These are phyloP conservation scores for Cynanchum wilfordii DNA, from an alignment of 257 asterid genomes.

Conservation along the genomic window DNA sequence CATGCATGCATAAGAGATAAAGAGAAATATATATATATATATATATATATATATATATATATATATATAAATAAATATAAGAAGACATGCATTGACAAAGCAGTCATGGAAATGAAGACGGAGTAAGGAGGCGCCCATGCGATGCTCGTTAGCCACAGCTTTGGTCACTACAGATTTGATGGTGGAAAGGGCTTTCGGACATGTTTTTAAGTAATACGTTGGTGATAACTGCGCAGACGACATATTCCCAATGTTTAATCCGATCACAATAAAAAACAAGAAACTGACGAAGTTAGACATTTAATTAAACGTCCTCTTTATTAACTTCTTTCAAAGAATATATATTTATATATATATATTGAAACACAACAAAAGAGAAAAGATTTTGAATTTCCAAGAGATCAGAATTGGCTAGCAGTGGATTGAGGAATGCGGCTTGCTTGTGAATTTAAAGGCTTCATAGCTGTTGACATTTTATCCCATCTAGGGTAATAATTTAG, in stretches of 20 bases:
- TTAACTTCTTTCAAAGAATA: no score
- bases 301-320: no score
- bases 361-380: not conserved
- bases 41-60: no score
- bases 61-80: no score
- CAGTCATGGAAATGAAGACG: slow-evolving; percentile 77
- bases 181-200: slow-evolving; percentile 48
- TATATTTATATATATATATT: no score
- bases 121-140: slow-evolving; percentile 63
- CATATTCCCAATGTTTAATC: not conserved
- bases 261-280: slow-evolving; percentile 5
- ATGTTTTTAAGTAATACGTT: slow-evolving; percentile 34
- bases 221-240: slow-evolving; percentile 27
- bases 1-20: slow-evolving; percentile 1
- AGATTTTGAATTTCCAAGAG: not conserved
- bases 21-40: no score
- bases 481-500: not conserved
- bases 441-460: slow-evolving; percentile 1
- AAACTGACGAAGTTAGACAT: not conserved
- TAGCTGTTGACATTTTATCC: not conserved
- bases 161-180: slow-evolving; percentile 29
- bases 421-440: not conserved
- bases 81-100: slow-evolving; percentile 54
- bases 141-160: slow-evolving; percentile 45
- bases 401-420: not conserved